Evolutionary conservation across 1,284 basidiomycete species (phyloP).

Genomic region (Ceratobasidium sp.): DNA sequence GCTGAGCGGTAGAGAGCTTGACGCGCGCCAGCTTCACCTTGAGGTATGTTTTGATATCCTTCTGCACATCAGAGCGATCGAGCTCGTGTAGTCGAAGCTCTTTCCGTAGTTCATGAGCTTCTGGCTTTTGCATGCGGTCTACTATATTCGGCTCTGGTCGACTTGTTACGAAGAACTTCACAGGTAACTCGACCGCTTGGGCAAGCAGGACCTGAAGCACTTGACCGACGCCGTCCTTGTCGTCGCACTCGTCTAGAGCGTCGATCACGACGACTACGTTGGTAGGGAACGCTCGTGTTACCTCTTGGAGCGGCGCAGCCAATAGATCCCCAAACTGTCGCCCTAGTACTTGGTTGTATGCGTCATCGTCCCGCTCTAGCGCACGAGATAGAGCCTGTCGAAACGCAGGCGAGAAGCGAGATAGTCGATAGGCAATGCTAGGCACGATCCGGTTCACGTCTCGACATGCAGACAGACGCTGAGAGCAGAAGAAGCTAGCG

Average conservation of each 20-base stretch:
- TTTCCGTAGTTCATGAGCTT: no score
- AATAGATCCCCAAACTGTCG: not conserved
- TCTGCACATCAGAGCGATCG: no score
- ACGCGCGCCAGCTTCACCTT: no score
- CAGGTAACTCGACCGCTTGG: not conserved
- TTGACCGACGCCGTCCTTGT: not conserved
- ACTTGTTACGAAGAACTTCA: not conserved
- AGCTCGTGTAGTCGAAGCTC: no score
- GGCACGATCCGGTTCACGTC: not conserved
- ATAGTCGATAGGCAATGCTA: not conserved
- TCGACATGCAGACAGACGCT: not conserved
- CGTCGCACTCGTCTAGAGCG: not conserved
- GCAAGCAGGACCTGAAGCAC: not conserved
- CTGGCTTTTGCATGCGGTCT: not conserved
- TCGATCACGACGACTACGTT: not conserved
- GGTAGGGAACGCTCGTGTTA: not conserved
- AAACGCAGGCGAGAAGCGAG: no score
- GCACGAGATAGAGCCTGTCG: no score
- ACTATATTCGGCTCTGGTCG: not conserved
- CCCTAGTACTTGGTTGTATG: not conserved
- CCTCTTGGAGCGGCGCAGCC: not conserved
- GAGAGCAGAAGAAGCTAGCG: slow-evolving; percentile 10
- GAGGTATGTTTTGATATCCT: no score
- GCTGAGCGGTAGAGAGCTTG: not conserved
- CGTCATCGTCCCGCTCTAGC: not conserved